Base-by-base conservation (phyloP, 73 alveolate genomes). In the Uronychia binucleata region DNA sequence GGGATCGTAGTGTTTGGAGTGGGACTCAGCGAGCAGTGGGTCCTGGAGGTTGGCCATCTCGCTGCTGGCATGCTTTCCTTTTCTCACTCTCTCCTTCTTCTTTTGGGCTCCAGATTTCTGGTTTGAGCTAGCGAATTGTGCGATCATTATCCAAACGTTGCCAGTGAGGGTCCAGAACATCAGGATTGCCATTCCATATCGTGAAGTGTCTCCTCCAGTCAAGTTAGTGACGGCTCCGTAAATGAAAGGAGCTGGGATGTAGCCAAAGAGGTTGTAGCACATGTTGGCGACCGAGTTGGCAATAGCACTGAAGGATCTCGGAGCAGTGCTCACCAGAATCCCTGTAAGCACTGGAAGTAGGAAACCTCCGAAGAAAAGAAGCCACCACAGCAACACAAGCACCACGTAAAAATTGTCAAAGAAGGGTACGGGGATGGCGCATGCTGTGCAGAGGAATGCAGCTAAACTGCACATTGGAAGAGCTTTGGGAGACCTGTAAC, bases 291-390 rank as follows among this genome's bases (percentile, higher is more conserved):
- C 13, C 28, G 96, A 88, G 81, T 93, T 95, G 31, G 97, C 97
- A 26, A 90, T 75, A 75, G 92, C 96, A 78, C 90, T 88, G n/a
- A 83, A 84, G 74, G 81, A 67, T 46, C 81, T 87, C n/a, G 95
- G 94, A 28, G 93, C 94, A 28, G 94, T 77, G 19, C 90, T 89
- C 8, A 95, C 79, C 88, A 95, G 81, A 59, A 92, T 85, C 19
- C 98, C 99, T 33, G 98, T 93, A 87, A 95, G 81, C 31, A 97
- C 95, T 0, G 99, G 99, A 26, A 96, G 95, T 30, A 97, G 87
- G 58, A 96, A 92, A 33, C 98, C 98, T 34, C 98, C 99, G 83
- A 95, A 92, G 85, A 94, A 97, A 31, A 97, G 88, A 31, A 93
- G 84, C 58, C 92, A 79, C 99, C 99, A 97, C 58, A 92, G 77